Percentiles rank a stretch among this genome's conserved stretches.
phyloP scores from a whole-genome alignment of 352 stramenopile species.

The Thalassiosira sp. region DNA sequence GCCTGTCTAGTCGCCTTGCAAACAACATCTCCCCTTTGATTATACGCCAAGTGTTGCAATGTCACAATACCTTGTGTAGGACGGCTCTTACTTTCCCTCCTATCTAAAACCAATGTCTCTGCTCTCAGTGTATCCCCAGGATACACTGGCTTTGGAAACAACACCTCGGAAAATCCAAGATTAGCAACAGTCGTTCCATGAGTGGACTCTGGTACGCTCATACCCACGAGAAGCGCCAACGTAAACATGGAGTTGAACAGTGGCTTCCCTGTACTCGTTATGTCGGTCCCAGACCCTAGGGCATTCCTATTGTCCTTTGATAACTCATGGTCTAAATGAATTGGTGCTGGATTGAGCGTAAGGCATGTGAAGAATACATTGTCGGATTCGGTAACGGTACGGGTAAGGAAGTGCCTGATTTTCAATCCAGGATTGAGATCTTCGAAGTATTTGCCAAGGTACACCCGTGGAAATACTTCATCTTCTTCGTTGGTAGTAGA shows the following conservation, averaged over 20 bases:
- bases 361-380: conserved; percentile 65
- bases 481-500: neutral
- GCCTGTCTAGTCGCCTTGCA: conserved; percentile 54
- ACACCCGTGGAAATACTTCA: conserved; percentile 46
- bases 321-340: conserved; percentile 57
- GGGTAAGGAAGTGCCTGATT: conserved; percentile 49
- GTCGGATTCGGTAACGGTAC: conserved; percentile 55
- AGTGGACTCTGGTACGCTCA: conserved; percentile 49
- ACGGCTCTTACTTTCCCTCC: conserved; percentile 52
- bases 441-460: conserved; percentile 53
- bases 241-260: conserved; percentile 67
- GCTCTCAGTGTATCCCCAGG: conserved; percentile 52
- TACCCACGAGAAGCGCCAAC: conserved; percentile 53
- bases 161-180: conserved; percentile 54
- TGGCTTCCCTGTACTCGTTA: conserved; percentile 30
- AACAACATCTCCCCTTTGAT: conserved; percentile 53
- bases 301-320: conserved; percentile 38
- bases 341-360: conserved; percentile 54
- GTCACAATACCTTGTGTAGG: conserved; percentile 54
- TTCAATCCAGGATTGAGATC: conserved; percentile 42
- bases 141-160: conserved; percentile 57
- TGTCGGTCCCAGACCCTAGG: conserved; percentile 2
- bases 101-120: conserved; percentile 49
- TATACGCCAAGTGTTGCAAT: conserved; percentile 52
- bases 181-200: conserved; percentile 57